Evolutionary conservation across 2,329 filamentous ascomycete species (phyloP).

Genomic region (Cadophora luteo-olivacea): DNA sequence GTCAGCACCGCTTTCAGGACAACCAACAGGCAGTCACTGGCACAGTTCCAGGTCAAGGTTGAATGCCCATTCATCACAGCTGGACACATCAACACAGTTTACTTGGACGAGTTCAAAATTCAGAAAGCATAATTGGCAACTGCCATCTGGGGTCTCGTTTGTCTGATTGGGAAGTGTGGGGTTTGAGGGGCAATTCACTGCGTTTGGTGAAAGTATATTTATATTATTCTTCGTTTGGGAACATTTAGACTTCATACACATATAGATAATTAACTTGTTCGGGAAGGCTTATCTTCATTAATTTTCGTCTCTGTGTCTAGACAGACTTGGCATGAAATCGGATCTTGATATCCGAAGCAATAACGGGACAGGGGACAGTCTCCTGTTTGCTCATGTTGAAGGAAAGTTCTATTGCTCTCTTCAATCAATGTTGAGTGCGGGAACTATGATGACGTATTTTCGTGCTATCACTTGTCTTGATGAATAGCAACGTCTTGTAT

Average conservation of each 20-base stretch:
- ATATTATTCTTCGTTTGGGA: too few relatives aligned
- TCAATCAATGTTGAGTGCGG: too few relatives aligned
- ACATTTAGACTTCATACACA: conserved; percentile 1
- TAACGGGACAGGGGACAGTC: too few relatives aligned
- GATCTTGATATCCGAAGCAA: too few relatives aligned
- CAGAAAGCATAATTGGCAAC: not conserved
- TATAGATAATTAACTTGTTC: conserved; percentile 8
- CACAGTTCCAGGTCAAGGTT: conserved; percentile 7
- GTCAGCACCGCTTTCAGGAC: conserved; percentile 15
- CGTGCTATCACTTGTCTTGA: too few relatives aligned
- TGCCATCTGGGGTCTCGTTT: not conserved
- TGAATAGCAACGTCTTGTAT: too few relatives aligned
- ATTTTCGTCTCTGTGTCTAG: not conserved
- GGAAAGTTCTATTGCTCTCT: too few relatives aligned
- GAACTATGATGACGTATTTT: too few relatives aligned
- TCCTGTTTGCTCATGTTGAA: too few relatives aligned
- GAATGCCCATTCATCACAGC: not conserved
- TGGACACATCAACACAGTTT: conserved; percentile 15
- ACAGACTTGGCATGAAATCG: not conserved
- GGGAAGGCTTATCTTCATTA: not conserved
- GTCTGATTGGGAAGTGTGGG: not conserved
- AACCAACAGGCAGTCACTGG: not conserved
- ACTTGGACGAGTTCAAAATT: conserved; percentile 11
- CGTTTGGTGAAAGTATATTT: conserved; percentile 4
- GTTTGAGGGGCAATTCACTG: not conserved